phyloP scores from a whole-genome alignment of 2,329 filamentous ascomycete genomes.

The Fusarium redolens region DNA sequence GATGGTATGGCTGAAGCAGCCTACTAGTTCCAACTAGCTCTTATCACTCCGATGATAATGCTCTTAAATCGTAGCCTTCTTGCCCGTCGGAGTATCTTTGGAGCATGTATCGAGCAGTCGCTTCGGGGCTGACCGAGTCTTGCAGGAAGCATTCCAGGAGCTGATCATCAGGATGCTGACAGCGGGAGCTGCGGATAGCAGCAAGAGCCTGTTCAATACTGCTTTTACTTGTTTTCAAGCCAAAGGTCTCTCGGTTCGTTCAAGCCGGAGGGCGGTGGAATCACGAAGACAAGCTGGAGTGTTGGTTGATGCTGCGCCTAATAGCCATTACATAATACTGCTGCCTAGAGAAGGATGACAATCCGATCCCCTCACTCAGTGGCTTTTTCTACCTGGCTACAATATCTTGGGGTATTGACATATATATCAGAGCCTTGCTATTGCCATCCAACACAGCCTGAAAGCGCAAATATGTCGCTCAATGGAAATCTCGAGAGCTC shows the following conservation, averaged over 20 bases:
- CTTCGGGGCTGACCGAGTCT: not conserved
- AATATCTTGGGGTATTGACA: not conserved
- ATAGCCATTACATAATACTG: not conserved
- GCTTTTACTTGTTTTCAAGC: fast-evolving
- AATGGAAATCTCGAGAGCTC: not conserved
- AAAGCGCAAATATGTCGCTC: not conserved
- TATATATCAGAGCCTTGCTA: no score
- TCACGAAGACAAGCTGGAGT: fast-evolving
- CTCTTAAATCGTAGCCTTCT: not conserved
- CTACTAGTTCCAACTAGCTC: not conserved
- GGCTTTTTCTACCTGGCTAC: not conserved
- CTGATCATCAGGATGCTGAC: not conserved
- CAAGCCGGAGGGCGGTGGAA: fast-evolving
- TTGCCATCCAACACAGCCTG: not conserved
- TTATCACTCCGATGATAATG: not conserved
- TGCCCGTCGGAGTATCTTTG: not conserved
- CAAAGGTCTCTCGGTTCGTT: fast-evolving
- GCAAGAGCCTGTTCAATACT: fast-evolving
- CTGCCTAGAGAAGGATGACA: not conserved
- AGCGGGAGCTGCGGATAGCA: fast-evolving
- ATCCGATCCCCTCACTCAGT: not conserved
- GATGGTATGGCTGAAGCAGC: not conserved
- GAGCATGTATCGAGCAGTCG: not conserved
- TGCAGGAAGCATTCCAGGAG: not conserved
- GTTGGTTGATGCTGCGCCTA: not conserved